Evolutionary conservation across 2,329 filamentous ascomycete genomes (phyloP), one percentile per base, ranked within the genome.

Genomic region (Orbilia oligospora): DNA sequence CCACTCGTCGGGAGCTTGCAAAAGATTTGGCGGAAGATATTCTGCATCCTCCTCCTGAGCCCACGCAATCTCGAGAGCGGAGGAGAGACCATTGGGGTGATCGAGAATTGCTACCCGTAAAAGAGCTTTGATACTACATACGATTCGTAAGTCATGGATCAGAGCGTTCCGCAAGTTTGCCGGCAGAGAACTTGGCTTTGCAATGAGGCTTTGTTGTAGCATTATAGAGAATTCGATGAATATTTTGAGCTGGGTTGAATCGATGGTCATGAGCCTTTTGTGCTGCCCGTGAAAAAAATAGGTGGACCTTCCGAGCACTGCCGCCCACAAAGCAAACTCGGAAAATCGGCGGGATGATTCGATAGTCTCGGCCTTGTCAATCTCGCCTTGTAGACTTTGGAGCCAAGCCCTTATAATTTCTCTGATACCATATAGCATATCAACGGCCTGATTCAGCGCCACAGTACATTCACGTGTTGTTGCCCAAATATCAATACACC

Each of bases 281-380:
- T 68, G 71, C 22, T 67, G 70, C 18, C 70, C 27, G n/a, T 75
- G 14, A 22, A 53, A 16, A 27, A 36, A 82, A 69, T 87, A 87
- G 0, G 87, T 88, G 1, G 85, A 83, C 20, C 86, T 84, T 65
- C 89, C 91, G 0, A 91, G 83, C 0, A 92, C 77, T 0, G 90
- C 87, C 0, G 89, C 87, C 83, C 86, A 87, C 0, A 91, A 85
- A 0, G 86, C 85, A 77, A 88, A 89, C 0, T 81, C 79, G 3
- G 86, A 84, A 3, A 83, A 83, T 30, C 84, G 85, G 18, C 84
- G 83, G 0, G 86, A 83, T 0, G 82, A 83, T 0, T 85, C 83
- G 0, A 83, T 81, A 18, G 88, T 85, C 0, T 58, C 82, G 0
- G 85, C 83, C 0, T 81, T 83, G 16, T 84, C 83, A 0, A 87